Evolutionary conservation across 1,284 basidiomycete genomes (phyloP).

Genomic region (Trichosporon sp.): DNA sequence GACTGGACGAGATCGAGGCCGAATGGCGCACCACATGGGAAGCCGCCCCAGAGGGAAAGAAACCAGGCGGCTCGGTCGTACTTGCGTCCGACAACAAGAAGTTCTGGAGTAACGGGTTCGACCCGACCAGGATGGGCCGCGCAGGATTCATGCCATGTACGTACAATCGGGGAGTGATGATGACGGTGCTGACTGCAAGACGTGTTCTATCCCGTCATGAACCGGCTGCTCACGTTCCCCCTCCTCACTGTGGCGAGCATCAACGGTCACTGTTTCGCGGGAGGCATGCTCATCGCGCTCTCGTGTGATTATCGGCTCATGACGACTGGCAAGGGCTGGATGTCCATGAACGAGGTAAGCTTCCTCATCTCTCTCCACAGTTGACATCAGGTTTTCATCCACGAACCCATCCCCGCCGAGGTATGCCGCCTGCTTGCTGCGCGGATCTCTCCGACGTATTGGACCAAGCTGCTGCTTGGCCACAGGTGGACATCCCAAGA

Average conservation of each 20-base stretch:
- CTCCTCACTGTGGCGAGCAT: slow-evolving; percentile 74
- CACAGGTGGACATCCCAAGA: slow-evolving; percentile 77
- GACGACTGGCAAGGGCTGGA: slow-evolving; percentile 77
- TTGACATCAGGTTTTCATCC: slow-evolving; percentile 62
- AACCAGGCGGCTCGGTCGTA: slow-evolving; percentile 67
- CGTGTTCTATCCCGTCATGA: slow-evolving; percentile 48
- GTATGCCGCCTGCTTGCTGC: slow-evolving; percentile 56
- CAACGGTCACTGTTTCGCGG: slow-evolving; percentile 86
- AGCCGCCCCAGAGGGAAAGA: slow-evolving; percentile 34
- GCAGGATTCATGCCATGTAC: slow-evolving; percentile 73
- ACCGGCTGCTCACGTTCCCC: slow-evolving; percentile 55
- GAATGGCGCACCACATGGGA: slow-evolving; percentile 66
- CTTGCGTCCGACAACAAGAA: slow-evolving; percentile 75
- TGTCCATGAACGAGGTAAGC: slow-evolving; percentile 89
- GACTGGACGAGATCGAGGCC: slow-evolving; percentile 75
- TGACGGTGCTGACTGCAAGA: slow-evolving; percentile 35
- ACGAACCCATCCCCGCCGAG: slow-evolving; percentile 60
- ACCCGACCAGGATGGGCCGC: slow-evolving; percentile 67
- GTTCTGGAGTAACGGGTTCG: slow-evolving; percentile 87
- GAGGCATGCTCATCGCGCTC: slow-evolving; percentile 75
- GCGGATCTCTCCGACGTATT: slow-evolving; percentile 5
- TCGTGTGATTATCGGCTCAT: slow-evolving; percentile 89
- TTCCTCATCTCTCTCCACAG: not conserved
- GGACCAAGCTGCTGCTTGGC: slow-evolving; percentile 68
- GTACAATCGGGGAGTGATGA: slow-evolving; percentile 38